phyloP scores from a whole-genome alignment of 768 basidiomycete species.

The Hortiboletus flavorubellus region DNA sequence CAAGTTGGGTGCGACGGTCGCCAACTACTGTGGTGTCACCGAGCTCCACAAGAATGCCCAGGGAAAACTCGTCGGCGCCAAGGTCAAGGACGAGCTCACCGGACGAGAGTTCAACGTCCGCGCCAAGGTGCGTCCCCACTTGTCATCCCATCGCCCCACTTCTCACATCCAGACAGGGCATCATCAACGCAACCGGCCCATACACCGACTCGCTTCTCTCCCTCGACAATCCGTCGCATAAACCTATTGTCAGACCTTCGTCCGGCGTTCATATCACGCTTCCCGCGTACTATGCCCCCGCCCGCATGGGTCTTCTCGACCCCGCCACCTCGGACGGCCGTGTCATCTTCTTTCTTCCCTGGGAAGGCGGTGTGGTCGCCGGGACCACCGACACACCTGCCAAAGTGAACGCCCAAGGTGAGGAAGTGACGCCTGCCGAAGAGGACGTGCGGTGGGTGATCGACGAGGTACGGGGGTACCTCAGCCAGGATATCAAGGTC shows the following conservation, averaged over 20 bases:
- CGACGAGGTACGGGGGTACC: slow-evolving; percentile 86
- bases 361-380: slow-evolving; percentile 97
- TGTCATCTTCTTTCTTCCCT: slow-evolving; percentile 98
- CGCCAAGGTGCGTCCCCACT: slow-evolving; percentile 54
- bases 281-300: slow-evolving; percentile 94
- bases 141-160: neutral
- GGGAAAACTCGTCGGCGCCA: slow-evolving; percentile 68
- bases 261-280: slow-evolving; percentile 96
- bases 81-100: slow-evolving; percentile 77
- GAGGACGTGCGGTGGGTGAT: slow-evolving; percentile 97
- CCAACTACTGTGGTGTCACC: slow-evolving; percentile 89
- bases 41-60: slow-evolving; percentile 63
- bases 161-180: slow-evolving; percentile 47
- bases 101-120: slow-evolving; percentile 79
- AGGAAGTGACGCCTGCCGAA: slow-evolving; percentile 79
- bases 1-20: slow-evolving; percentile 80
- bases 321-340: slow-evolving; percentile 94
- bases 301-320: slow-evolving; percentile 92
- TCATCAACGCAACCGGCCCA: slow-evolving; percentile 97
- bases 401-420: slow-evolving; percentile 46
- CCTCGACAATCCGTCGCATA: slow-evolving; percentile 73
- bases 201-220: slow-evolving; percentile 83
- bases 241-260: slow-evolving; percentile 87
- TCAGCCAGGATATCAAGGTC: slow-evolving; percentile 90
- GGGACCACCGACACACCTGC: slow-evolving; percentile 92